Evolutionary conservation across 2,329 filamentous ascomycete genomes (phyloP).

Genomic region (Fusarium poae): DNA sequence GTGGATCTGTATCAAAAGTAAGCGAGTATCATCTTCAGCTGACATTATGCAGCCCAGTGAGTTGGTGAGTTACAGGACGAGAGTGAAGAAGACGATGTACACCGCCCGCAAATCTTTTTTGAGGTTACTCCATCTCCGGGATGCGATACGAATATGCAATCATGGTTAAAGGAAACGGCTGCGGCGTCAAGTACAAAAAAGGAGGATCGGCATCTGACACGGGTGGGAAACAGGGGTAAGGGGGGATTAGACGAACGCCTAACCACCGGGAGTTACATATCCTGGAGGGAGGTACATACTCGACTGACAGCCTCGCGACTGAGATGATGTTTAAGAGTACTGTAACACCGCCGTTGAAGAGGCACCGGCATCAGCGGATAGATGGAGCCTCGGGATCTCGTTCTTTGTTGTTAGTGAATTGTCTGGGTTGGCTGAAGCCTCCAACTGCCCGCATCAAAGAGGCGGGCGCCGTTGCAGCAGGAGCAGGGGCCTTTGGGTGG

Average conservation of each 20-base stretch:
- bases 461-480: constrained; percentile 35
- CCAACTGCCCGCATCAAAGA: constrained; percentile 34
- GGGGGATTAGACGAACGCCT: constrained; percentile 5
- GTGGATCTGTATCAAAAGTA: constrained; percentile 5
- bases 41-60: constrained; percentile 4
- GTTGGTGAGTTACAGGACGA: neutral
- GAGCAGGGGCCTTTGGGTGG: constrained; percentile 18
- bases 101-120: constrained; percentile 4
- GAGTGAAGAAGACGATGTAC: neutral
- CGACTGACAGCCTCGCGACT: constrained; percentile 31
- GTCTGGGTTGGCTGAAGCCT: constrained; percentile 43
- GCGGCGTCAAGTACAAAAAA: constrained; percentile 29
- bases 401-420: constrained; percentile 5
- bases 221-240: constrained; percentile 27
- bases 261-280: neutral
- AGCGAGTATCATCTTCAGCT: constrained; percentile 28
- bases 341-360: constrained; percentile 31
- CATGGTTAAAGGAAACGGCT: constrained; percentile 28
- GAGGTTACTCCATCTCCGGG: neutral
- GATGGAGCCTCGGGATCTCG: constrained; percentile 3
- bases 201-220: constrained; percentile 40
- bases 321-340: constrained; percentile 29
- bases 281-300: neutral
- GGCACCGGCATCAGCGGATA: constrained; percentile 11
- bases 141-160: constrained; percentile 5